A percentile compares a stretch with the other conserved stretches of the same genome.
Conservation (phyloP, 306 rosid species). For the Fagus sylvatica region DNA sequence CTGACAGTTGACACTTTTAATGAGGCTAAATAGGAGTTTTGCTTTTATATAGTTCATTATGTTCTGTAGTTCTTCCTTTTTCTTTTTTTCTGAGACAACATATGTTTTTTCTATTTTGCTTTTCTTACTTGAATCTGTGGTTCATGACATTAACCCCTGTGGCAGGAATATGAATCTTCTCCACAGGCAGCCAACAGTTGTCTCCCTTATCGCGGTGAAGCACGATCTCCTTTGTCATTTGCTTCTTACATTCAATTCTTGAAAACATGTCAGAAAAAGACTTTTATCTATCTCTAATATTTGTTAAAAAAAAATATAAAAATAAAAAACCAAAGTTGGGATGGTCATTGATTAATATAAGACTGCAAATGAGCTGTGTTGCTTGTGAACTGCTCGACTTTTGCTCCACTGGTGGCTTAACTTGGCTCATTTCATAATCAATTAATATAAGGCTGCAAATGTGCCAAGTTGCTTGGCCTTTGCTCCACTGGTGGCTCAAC, state of each 20-base stretch:
- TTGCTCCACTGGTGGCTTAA: not conserved
- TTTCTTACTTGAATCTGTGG: conserved; percentile 5
- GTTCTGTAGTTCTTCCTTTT: not conserved
- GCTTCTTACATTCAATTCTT: not conserved
- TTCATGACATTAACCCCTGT: conserved; percentile 27
- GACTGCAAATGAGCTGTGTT: not conserved
- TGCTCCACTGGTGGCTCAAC: not conserved
- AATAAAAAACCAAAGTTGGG: not conserved
- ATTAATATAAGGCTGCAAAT: not conserved
- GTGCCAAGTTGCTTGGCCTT: not conserved
- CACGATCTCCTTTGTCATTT: conserved; percentile 14
- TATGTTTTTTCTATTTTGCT: not conserved
- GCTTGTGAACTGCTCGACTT: not conserved
- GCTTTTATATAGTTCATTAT: not conserved
- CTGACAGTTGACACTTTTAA: not conserved
- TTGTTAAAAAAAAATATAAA: not conserved
- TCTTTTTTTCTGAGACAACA: not conserved
- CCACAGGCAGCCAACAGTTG: conserved; percentile 50
- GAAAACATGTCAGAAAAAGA: not conserved
- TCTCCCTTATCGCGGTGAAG: conserved; percentile 71
- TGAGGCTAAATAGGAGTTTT: not conserved
- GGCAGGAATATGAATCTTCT: conserved; percentile 81
- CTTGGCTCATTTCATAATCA: not conserved
- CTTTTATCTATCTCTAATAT: not conserved
- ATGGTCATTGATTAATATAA: not conserved